A percentile compares a stretch with the other conserved stretches of the same genome.
These are phyloP conservation scores for Citrus sinensis DNA, from an alignment of 345 rosid species.

Conservation along the genomic window DVS_A1.0 CM039163.1:7497001-7497500, in stretches of 20 bases:
- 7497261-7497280: neutral
- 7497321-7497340: too few relatives aligned
- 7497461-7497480: conserved; percentile 12
- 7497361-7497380: neutral
- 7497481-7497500: conserved; percentile 14
- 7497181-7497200: too few relatives aligned
- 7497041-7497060: conserved; percentile 49
- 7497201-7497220: too few relatives aligned
- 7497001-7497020: too few relatives aligned
- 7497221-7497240: neutral
- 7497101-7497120: neutral
- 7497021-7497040: too few relatives aligned
- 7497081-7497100: conserved; percentile 16
- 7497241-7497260: neutral
- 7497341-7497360: neutral
- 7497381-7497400: conserved; percentile 18
- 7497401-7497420: conserved; percentile 24
- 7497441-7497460: neutral
- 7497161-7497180: neutral
- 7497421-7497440: conserved; percentile 14
- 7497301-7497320: too few relatives aligned
- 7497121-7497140: conserved; percentile 11
- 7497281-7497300: too few relatives aligned
- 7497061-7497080: conserved; percentile 37
- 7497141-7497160: conserved; percentile 11